Percentiles rank a stretch among this genome's conserved stretches.
Evolutionary conservation across 306 rosid genomes (phyloP).

Genomic region (Inga laurina): DNA sequence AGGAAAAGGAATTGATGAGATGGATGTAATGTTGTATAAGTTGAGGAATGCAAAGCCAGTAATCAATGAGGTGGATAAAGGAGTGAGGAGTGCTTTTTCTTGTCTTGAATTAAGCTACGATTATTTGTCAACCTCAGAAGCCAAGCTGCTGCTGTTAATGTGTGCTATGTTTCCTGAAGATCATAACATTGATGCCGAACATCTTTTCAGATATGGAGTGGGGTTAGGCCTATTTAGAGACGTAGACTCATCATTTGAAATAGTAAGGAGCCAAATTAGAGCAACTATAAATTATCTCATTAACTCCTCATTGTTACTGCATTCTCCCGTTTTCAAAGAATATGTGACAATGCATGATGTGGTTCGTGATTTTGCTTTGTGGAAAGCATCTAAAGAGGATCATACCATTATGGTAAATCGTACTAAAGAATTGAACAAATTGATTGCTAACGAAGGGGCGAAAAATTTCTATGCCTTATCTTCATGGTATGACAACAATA

Average conservation of each 20-base stretch:
- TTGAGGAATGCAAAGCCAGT: not conserved
- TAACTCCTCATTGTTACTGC: not conserved
- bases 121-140: not conserved
- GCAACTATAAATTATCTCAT: not conserved
- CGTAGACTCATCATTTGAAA: not conserved
- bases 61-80: not conserved
- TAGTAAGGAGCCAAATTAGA: not conserved
- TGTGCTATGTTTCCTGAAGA: constrained; percentile 2
- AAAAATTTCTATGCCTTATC: not conserved
- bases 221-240: not conserved
- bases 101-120: not conserved
- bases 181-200: not conserved
- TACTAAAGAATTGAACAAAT: not conserved
- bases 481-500: not conserved
- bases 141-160: not conserved
- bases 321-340: not conserved
- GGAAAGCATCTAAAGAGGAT: not conserved
- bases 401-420: not conserved
- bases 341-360: not conserved
- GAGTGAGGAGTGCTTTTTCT: not conserved
- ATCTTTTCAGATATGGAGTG: not conserved
- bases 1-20: not conserved
- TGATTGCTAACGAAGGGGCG: not conserved
- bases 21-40: not conserved
- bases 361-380: not conserved